These are phyloP conservation scores for Ambrosiella xylebori DNA, from an alignment of 2,329 filamentous ascomycete species.

Conservation along the genomic window DNA sequence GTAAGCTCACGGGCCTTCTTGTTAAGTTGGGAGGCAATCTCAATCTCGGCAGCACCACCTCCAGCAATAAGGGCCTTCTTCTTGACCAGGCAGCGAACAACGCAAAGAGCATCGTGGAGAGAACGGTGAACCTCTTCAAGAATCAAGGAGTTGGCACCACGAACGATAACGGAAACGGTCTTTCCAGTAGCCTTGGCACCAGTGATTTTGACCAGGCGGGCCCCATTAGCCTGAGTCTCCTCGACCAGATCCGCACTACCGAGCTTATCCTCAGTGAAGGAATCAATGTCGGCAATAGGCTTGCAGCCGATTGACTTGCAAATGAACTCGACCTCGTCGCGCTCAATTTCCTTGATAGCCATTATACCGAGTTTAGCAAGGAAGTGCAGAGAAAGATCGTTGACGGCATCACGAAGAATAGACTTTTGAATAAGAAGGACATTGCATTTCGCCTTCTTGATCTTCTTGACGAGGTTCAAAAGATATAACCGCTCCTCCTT, in stretches of 20 bases:
- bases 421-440: constrained; percentile 97
- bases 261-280: constrained; percentile 96
- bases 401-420: constrained; percentile 91
- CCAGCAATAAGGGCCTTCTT: constrained; percentile 98
- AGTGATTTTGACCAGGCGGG: constrained; percentile 86
- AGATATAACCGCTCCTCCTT: constrained; percentile 98
- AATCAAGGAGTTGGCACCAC: constrained; percentile 85
- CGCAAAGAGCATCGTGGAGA: constrained; percentile 92
- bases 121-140: constrained; percentile 94
- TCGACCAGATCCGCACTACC: constrained; percentile 86
- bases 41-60: constrained; percentile 89
- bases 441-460: constrained; percentile 99
- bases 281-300: constrained; percentile 94
- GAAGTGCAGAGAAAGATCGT: constrained; percentile 94
- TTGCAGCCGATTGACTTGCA: constrained; percentile 99
- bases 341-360: constrained; percentile 92
- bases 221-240: constrained; percentile 72
- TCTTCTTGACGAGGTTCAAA: constrained; percentile 98
- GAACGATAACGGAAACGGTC: constrained; percentile 86
- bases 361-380: constrained; percentile 92
- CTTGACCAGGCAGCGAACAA: constrained; percentile 94
- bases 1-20: constrained; percentile 67
- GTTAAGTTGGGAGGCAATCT: constrained; percentile 75
- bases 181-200: constrained; percentile 71
- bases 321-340: constrained; percentile 97